Evolutionary conservation across 306 rosid genomes (phyloP), one percentile per base, ranked within the genome.

Genomic region (Oemleria cerasiformis): DNA sequence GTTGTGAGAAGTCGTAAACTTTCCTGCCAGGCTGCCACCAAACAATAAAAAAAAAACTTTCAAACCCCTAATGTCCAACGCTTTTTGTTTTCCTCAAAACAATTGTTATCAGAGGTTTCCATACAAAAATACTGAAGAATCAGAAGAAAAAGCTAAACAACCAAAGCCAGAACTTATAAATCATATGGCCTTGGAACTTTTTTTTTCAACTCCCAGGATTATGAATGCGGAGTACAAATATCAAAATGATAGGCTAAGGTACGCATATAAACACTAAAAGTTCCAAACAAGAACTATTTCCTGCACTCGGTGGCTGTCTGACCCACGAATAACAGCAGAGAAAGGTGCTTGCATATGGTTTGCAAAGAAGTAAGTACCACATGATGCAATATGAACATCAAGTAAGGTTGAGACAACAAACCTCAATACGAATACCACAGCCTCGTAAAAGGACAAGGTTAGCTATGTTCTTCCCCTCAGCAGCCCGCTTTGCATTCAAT

Each of bases 391-490:
- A 66, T n/a, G 34, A 57, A 62, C 30, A 13, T 17, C 65, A 57
- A 7, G 42, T 40, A 16, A 25, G 47, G 38, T 53, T 62, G 25
- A 74, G 77, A 58, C 55, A 78, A 78, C 84, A 70, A 3, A 91
- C 99, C 99, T 94, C 97, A 73, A 94, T 91, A 70, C 92, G 87
- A 80, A 91, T 94, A 61, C 99, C 99, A 23, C 97, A 94, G 48
- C 99, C 97, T 81, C 99, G 88, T 68, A 94, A 76, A 64, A 91
- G 95, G 59, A 94, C 99, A n/a, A 86, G 36, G 78, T 94, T 91
- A 77, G 97, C 99, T 75, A 91, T 78, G 77, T 81, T 91, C 79
- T 91, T 94, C 82, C 99, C 96, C 82, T 91, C 92, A 43, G 96
- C 78, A 55, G 76, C 86, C 47, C 99, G 91, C 73, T 87, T 86